These are phyloP conservation scores for Lactarius deliciosus DNA, from an alignment of 768 basidiomycete species.

Conservation along the genomic window DNA sequence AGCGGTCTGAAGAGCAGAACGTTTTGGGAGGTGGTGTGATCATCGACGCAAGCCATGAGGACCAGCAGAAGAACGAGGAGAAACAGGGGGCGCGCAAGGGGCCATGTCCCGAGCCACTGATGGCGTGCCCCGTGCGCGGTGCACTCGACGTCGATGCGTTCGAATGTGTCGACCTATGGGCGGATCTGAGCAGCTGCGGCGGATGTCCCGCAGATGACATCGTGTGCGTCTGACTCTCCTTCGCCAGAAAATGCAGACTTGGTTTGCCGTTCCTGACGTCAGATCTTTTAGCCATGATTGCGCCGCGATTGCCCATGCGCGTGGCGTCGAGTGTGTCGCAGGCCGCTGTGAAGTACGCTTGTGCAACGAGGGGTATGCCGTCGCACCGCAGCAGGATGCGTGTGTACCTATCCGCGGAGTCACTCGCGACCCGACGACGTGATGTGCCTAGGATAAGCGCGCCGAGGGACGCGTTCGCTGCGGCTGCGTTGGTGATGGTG, in stretches of 20 bases:
- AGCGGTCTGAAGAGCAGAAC: background rate
- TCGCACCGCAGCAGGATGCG: constrained; percentile 24
- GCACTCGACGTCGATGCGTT: constrained; percentile 28
- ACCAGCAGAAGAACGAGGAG: background rate
- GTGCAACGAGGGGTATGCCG: constrained; percentile 33
- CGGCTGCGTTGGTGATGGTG: background rate
- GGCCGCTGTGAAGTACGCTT: constrained; percentile 34
- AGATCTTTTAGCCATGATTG: constrained; percentile 34
- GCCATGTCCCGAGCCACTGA: constrained; percentile 16
- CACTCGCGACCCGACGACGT: background rate
- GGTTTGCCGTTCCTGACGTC: background rate
- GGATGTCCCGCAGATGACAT: constrained; percentile 35
- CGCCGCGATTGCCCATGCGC: constrained; percentile 31
- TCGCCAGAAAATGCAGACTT: too few relatives aligned
- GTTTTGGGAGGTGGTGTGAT: background rate
- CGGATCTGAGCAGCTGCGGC: constrained; percentile 36
- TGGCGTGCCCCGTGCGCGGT: constrained; percentile 18
- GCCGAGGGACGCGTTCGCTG: background rate
- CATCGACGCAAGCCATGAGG: background rate
- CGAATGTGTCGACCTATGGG: constrained; percentile 36
- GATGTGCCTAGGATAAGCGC: background rate
- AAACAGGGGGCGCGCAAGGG: background rate
- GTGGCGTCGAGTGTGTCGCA: constrained; percentile 33
- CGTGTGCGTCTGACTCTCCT: constrained; percentile 27
- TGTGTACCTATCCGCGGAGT: constrained; percentile 24